Conservation (phyloP, 2,329 filamentous ascomycete species). For the Hymenoscyphus fraxineus region DNA sequence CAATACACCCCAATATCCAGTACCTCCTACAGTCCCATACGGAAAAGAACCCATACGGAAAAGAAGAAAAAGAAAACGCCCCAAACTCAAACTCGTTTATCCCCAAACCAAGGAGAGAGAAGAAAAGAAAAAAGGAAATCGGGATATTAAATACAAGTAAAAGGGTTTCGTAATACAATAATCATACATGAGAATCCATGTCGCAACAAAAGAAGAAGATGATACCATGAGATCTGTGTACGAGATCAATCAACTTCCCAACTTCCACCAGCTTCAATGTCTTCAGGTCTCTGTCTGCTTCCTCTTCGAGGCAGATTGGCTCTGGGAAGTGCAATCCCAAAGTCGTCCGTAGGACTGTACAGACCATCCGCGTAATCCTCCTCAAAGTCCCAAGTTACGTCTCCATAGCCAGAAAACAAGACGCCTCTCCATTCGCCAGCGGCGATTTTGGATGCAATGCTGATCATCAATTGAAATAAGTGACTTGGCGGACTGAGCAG, state of each 20-base stretch:
- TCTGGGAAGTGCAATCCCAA: constrained; percentile 40
- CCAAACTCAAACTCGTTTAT: no score
- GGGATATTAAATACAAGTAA: no score
- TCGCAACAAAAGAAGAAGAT: no score
- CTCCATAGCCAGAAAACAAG: constrained; percentile 48
- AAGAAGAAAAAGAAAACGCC: no score
- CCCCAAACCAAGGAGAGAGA: no score
- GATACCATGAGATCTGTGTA: no score
- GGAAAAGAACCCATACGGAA: no score
- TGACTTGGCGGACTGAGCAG: constrained; percentile 77
- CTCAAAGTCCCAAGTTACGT: constrained; percentile 58
- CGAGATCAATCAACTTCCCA: constrained; percentile 25
- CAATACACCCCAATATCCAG: no score
- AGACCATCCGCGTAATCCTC: constrained; percentile 43
- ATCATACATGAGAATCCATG: no score
- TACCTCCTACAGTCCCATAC: no score
- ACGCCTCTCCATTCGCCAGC: constrained; percentile 60
- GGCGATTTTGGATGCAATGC: constrained; percentile 73
- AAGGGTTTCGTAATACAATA: no score
- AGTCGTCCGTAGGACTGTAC: constrained; percentile 56
- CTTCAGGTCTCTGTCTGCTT: constrained; percentile 1
- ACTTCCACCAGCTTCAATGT: constrained; percentile 16
- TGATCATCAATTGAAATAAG: constrained; percentile 73
- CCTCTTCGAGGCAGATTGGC: constrained; percentile 6
- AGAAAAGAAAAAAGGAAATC: no score